Conservation (phyloP, 192 early-diverging fungal species). For the Obelidium mucronatum region DNA sequence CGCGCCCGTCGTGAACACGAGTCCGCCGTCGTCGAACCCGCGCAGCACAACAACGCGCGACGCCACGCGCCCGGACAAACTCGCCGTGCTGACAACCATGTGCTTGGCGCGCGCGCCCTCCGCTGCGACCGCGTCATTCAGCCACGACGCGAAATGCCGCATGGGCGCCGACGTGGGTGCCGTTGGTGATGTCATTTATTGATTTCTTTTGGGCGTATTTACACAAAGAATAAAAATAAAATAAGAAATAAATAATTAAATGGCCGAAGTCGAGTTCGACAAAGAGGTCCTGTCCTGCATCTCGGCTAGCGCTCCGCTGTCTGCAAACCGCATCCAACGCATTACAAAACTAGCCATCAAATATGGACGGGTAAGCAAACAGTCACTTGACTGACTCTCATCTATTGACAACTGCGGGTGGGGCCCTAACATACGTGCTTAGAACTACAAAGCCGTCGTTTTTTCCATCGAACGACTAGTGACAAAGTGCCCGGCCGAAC, state of each 20-base stretch:
- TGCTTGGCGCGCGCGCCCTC: background rate
- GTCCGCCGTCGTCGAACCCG: background rate
- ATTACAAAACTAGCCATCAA: constrained; percentile 60
- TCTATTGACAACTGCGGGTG: too few species aligned
- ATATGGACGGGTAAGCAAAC: constrained; percentile 48
- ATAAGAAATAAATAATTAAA: background rate
- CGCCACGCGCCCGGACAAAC: background rate
- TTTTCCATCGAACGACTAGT: constrained; percentile 57
- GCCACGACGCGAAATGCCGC: background rate
- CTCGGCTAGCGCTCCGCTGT: constrained; percentile 55
- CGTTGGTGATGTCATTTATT: constrained; percentile 3
- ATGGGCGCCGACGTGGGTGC: background rate
- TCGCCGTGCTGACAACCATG: background rate
- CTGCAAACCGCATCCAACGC: constrained; percentile 55
- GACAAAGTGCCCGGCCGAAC: constrained; percentile 52
- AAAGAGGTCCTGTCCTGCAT: constrained; percentile 55
- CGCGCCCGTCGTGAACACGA: background rate
- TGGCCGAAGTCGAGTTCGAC: constrained; percentile 55
- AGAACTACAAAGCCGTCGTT: constrained; percentile 57
- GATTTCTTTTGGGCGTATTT: background rate
- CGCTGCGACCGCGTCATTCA: background rate
- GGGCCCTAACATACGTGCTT: background rate
- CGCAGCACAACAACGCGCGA: background rate
- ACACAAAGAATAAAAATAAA: too few species aligned
- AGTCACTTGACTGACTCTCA: background rate